A percentile compares a stretch with the other conserved stretches of the same genome.
phyloP scores from a whole-genome alignment of 2,329 filamentous ascomycete genomes.

The Cladophialophora chaetospira region DNA sequence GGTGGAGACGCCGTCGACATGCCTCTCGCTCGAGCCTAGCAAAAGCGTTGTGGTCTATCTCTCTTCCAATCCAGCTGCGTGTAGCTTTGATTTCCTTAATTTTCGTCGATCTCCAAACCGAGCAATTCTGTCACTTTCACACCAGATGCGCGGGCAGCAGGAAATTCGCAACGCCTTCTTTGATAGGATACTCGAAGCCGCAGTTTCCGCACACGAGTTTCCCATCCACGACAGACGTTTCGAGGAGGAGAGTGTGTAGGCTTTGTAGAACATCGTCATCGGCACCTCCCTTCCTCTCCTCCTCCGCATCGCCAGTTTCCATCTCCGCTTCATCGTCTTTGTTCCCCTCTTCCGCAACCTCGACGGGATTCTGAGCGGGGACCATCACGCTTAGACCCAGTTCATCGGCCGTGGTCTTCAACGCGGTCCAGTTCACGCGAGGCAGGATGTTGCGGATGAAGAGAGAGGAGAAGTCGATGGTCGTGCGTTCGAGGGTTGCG shows the following conservation, averaged over 20 bases:
- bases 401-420: conserved; percentile 75
- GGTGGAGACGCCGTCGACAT: too few relatives aligned
- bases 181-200: conserved; percentile 89
- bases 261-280: conserved; percentile 67
- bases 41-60: too few relatives aligned
- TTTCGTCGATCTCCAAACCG: too few relatives aligned
- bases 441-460: conserved; percentile 85
- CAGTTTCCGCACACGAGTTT: conserved; percentile 89
- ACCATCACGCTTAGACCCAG: conserved; percentile 50
- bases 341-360: conserved; percentile 22
- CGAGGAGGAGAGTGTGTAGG: conserved; percentile 77
- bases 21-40: too few relatives aligned
- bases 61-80: too few relatives aligned
- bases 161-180: conserved; percentile 97
- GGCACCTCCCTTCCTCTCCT: not conserved
- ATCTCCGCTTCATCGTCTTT: conserved; percentile 18
- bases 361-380: conserved; percentile 36
- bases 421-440: conserved; percentile 82
- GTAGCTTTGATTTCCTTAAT: too few relatives aligned
- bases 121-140: conserved; percentile 16
- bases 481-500: conserved; percentile 82
- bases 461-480: conserved; percentile 76
- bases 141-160: conserved; percentile 86
- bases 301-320: conserved; percentile 19
- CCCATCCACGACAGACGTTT: conserved; percentile 87